These are phyloP conservation scores for Colletotrichum chrysophilum DNA, from an alignment of 2,329 filamentous ascomycete genomes.

Conservation along the genomic window DNA sequence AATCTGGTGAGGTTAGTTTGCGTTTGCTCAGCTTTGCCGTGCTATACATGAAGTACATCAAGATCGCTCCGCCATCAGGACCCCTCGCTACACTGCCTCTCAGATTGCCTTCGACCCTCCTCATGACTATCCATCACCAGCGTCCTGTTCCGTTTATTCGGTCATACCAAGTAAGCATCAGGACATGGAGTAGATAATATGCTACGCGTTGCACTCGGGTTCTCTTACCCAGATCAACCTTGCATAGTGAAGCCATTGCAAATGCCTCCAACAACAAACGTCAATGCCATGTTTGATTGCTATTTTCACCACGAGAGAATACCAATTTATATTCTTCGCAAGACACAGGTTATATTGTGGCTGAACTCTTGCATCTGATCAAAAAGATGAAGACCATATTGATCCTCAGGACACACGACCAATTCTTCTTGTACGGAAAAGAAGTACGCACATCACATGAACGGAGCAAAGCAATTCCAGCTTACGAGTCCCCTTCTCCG, in stretches of 20 bases:
- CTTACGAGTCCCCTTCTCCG: not conserved
- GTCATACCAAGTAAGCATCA: accelerated
- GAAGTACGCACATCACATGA: not conserved
- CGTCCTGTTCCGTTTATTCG: not conserved
- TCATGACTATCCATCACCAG: accelerated
- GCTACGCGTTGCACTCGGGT: accelerated
- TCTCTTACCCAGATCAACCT: not conserved
- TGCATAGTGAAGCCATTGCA: not conserved
- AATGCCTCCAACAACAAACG: not conserved
- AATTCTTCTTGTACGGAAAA: not conserved
- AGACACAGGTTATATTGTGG: too few species aligned
- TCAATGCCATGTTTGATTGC: accelerated
- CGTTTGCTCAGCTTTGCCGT: not conserved
- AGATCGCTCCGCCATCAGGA: not conserved
- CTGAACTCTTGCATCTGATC: too few species aligned
- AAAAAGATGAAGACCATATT: too few species aligned
- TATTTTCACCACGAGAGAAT: accelerated
- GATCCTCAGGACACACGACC: not conserved
- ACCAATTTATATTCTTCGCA: accelerated
- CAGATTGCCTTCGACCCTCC: not conserved
- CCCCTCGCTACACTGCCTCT: accelerated
- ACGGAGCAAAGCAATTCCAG: not conserved
- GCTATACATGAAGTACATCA: not conserved
- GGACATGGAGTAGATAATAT: accelerated
- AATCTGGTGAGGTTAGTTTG: accelerated